Conservation (phyloP, 352 stramenopile species). For the Pythium graminicola region DNA sequence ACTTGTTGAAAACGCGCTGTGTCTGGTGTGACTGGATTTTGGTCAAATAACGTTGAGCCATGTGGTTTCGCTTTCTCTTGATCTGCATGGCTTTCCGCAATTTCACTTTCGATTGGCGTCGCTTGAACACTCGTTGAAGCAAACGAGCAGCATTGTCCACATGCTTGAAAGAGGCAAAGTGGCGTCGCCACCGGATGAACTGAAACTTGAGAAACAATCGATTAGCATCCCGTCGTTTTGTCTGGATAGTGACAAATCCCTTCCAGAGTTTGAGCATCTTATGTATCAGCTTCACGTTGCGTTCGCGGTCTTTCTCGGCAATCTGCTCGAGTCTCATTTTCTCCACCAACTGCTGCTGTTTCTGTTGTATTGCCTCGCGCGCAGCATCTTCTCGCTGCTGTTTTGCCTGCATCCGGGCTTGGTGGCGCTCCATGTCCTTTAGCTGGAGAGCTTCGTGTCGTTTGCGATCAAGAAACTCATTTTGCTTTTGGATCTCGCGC, state of each 20-base stretch:
- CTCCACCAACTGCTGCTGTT: constrained; percentile 40
- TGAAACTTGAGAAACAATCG: constrained; percentile 61
- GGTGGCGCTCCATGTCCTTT: constrained; percentile 52
- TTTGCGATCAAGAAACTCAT: constrained; percentile 50
- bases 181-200: constrained; percentile 49
- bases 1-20: constrained; percentile 51
- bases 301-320: constrained; percentile 26
- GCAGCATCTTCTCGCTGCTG: constrained; percentile 39
- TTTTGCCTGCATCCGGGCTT: constrained; percentile 46
- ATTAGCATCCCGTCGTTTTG: constrained; percentile 40
- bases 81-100: constrained; percentile 37
- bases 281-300: constrained; percentile 21
- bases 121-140: constrained; percentile 34
- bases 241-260: constrained; percentile 21
- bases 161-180: constrained; percentile 27
- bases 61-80: constrained; percentile 39
- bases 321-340: constrained; percentile 49
- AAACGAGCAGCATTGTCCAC: constrained; percentile 22
- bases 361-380: constrained; percentile 30
- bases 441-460: constrained; percentile 45
- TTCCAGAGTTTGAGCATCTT: constrained; percentile 35
- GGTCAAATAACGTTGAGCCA: constrained; percentile 47
- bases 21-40: constrained; percentile 47
- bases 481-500: constrained; percentile 40
- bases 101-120: constrained; percentile 15